A percentile compares a stretch with the other conserved stretches of the same genome.
These are phyloP conservation scores for Ascochyta koolunga DNA, from an alignment of 2,329 filamentous ascomycete genomes.

Conservation along the genomic window DNA sequence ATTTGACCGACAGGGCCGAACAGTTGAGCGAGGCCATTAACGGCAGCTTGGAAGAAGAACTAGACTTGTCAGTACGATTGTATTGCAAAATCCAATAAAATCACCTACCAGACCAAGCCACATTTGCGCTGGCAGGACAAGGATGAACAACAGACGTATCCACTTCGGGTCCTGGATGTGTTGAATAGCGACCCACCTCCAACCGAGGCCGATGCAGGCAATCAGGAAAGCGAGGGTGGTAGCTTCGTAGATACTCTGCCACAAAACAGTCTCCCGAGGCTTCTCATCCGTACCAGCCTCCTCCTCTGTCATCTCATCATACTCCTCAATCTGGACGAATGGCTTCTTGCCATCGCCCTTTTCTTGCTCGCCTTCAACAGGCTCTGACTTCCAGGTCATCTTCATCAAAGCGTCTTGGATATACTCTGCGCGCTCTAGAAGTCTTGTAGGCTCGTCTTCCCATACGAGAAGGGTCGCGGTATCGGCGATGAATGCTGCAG, in stretches of 20 bases:
- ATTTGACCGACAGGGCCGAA: constrained; percentile 78
- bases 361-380: constrained; percentile 52
- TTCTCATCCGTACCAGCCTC: constrained; percentile 19
- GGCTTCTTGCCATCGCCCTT: constrained; percentile 34
- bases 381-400: constrained; percentile 63
- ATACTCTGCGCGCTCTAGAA: constrained; percentile 70
- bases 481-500: constrained; percentile 76
- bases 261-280: constrained; percentile 59
- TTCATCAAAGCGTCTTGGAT: constrained; percentile 81
- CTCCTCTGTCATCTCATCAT: constrained; percentile 34
- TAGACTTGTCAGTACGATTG: constrained; percentile 13
- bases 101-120: constrained; percentile 61
- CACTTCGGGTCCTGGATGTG: constrained; percentile 60
- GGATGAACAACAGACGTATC: constrained; percentile 60
- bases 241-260: constrained; percentile 61
- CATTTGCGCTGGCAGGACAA: constrained; percentile 60
- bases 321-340: constrained; percentile 19
- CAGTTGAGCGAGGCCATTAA: constrained; percentile 57
- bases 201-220: constrained; percentile 62
- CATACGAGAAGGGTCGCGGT: constrained; percentile 77
- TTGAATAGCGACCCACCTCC: constrained; percentile 61
- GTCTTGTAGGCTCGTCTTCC: constrained; percentile 78
- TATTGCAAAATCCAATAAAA: neutral
- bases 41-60: constrained; percentile 42
- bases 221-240: constrained; percentile 61